Base-by-base conservation (phyloP, 805 yeast genomes). In the Myxozyma udenii region DNA sequence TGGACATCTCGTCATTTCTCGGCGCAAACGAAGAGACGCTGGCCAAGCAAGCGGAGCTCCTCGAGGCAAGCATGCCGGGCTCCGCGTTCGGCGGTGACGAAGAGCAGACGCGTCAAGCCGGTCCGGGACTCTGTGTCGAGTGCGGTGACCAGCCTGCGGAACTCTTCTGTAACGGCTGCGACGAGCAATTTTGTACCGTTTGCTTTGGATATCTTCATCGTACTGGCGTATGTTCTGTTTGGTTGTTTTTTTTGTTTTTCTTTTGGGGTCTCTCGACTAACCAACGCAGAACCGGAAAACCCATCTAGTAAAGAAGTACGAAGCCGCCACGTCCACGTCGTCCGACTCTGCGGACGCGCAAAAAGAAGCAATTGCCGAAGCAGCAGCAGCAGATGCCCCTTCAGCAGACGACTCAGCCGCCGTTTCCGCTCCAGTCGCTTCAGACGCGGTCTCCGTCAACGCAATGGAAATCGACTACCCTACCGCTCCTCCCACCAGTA, bases 71-170 rank as follows among this genome's bases (percentile, higher is more conserved):
- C 22, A 25, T 30, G 26, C 38, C 47, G n/a, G 46, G 40, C 16
- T 39, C 21, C 25, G 51, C 37, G 9, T 40, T 22, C 25, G 33
- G n/a, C n/a, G 21, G 45, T 32, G 45, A 22, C 42, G 42, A 26
- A 9, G 48, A 38, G 6, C 23, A 23, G 33, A 47, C 44, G 4
- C 16, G 21, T 11, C 38, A 11, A n/a, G 40, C 33, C 21, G 43
- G 45, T 21, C 48, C 33, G 12, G 24, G 66, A 9, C 68, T 77
- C 38, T 85, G 93, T 66, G 74, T 80, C 16, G 91, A 85, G 58
- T 85, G 93, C 65, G 78, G 78, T 33, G 87, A 84, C 63, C 86
- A 82, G 80, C 83, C 86, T 19, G 71, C 78, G 3, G 87, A 83
- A 59, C 66, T 81, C n/a, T 66, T 71, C 33, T 85, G 93, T 66